Evolutionary conservation across 257 asterid genomes (phyloP).

Genomic region (Leptodermis oblonga): DNA sequence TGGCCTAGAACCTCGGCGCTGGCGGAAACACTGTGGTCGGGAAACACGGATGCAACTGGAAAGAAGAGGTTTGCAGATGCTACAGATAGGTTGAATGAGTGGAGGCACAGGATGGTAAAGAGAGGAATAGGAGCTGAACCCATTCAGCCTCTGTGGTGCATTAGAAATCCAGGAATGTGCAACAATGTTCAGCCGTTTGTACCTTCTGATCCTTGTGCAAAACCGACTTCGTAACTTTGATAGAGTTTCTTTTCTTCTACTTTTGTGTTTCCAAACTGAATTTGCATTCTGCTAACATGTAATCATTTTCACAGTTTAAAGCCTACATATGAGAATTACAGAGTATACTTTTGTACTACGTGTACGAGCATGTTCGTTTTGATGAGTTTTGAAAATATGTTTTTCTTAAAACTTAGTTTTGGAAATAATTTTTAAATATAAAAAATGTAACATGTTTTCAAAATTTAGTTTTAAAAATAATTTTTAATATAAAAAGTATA

Average conservation of each 20-base stretch:
- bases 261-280: neutral
- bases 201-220: neutral
- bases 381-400: too few species aligned
- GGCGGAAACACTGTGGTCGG: constrained; percentile 90
- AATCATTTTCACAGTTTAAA: neutral
- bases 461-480: too few species aligned
- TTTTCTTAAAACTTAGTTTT: too few species aligned
- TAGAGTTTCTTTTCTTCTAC: neutral
- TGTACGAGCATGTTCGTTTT: neutral
- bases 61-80: constrained; percentile 80
- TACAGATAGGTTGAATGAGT: constrained; percentile 74
- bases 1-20: constrained; percentile 90
- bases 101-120: constrained; percentile 80
- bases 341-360: neutral
- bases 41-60: constrained; percentile 60
- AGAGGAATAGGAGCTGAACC: constrained; percentile 87
- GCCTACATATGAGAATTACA: neutral
- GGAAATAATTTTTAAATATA: too few species aligned
- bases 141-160: constrained; percentile 96
- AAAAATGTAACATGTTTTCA: too few species aligned
- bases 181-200: constrained; percentile 44
- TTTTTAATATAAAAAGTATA: too few species aligned
- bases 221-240: too few species aligned
- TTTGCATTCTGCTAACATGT: neutral
- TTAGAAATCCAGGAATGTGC: constrained; percentile 85